Base-by-base conservation (phyloP, 2,329 filamentous ascomycete genomes). In the Sphaerulina musiva region DNA sequence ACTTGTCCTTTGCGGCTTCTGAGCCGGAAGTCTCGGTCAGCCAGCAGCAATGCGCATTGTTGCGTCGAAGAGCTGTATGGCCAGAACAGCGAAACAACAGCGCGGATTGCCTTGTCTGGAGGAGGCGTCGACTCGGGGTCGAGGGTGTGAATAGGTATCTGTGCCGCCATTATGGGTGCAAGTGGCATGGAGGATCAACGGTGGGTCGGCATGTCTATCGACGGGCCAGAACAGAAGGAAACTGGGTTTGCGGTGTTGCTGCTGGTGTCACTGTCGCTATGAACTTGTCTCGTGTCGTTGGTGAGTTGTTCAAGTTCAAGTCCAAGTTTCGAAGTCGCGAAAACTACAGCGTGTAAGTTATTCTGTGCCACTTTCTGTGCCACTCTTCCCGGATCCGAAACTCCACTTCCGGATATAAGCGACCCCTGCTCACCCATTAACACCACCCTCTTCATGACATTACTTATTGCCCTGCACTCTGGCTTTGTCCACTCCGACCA, bases 21-120 rank as follows among this genome's bases (percentile, higher is more conserved):
- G 48, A 92, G 77, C 46, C 88, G 85, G 65, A 91, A 87, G 69
- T 96, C 89, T 44, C 84, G 83, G 64, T 96, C 91, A 44, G 87
- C 87, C 34, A 97, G 80, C 17, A 95, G 80, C 48, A 96, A 84
- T 26, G 89, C 85, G 61, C 90, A 80, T 39, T 83, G 83, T 50
- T 80, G 81, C 31, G 80, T 86, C 26, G 89, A 82, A 20, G 86
- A 86, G 60, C 87, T 95, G 71, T 89, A 96, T 0, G 92, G 92
- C 91, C 92, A 97, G 54, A 89, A 84, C 36, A 97, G 82, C 7
- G 89, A 92, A 20, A 96, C 82, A 12, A 87, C 77, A 39, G 87
- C 90, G 54, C 81, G 79, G 32, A 95, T 68, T 4, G 63, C 59
- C 41, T 66, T 64, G 50, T 62, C 54, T 8, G 52, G 23, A 6